Percentiles rank a stretch among this genome's conserved stretches.
phyloP scores from a whole-genome alignment of 2,329 filamentous ascomycete genomes.

The Fusarium azukiicola region DNA sequence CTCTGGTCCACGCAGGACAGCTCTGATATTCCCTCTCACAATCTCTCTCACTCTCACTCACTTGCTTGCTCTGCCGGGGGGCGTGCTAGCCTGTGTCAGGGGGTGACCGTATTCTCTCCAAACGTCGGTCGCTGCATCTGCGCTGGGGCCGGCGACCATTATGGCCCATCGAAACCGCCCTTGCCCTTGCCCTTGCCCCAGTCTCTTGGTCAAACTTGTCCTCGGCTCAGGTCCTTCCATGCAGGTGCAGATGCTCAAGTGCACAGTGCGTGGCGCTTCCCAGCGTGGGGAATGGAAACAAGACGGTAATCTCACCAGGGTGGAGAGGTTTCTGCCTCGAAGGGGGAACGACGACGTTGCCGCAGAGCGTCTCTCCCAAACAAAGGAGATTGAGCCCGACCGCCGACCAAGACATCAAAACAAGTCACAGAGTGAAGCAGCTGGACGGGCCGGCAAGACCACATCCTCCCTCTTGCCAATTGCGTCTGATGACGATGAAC shows the following conservation, averaged over 20 bases:
- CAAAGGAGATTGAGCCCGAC: slow-evolving; percentile 28
- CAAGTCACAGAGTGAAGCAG: slow-evolving; percentile 34
- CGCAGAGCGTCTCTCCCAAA: slow-evolving; percentile 24
- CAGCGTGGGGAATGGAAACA: slow-evolving; percentile 57
- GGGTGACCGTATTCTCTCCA: slow-evolving; percentile 42
- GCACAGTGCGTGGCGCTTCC: slow-evolving; percentile 52
- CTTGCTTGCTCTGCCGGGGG: slow-evolving; percentile 30
- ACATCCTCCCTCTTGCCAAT: slow-evolving; percentile 6
- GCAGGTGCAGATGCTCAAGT: slow-evolving; percentile 47
- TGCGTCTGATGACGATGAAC: slow-evolving; percentile 29
- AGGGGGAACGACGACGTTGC: slow-evolving; percentile 10
- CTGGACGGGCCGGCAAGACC: slow-evolving; percentile 16
- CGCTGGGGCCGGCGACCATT: slow-evolving; percentile 36
- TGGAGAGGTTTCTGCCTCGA: slow-evolving; percentile 35
- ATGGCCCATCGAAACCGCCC: slow-evolving; percentile 48
- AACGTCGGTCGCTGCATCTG: slow-evolving; percentile 54
- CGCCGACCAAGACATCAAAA: slow-evolving; percentile 31
- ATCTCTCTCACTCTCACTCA: slow-evolving; percentile 18
- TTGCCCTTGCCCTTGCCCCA: slow-evolving; percentile 45
- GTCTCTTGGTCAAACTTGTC: slow-evolving; percentile 46
- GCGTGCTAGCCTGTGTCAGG: slow-evolving; percentile 40
- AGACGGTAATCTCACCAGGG: slow-evolving; percentile 54
- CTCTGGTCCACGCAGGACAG: slow-evolving; percentile 43
- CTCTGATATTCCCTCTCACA: slow-evolving; percentile 5
- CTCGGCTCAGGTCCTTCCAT: slow-evolving; percentile 51